Percentiles rank a stretch among this genome's conserved stretches.
phyloP scores from a whole-genome alignment of 2,329 filamentous ascomycete species.

The Dryadomyces quercus-mongolicae region DNA sequence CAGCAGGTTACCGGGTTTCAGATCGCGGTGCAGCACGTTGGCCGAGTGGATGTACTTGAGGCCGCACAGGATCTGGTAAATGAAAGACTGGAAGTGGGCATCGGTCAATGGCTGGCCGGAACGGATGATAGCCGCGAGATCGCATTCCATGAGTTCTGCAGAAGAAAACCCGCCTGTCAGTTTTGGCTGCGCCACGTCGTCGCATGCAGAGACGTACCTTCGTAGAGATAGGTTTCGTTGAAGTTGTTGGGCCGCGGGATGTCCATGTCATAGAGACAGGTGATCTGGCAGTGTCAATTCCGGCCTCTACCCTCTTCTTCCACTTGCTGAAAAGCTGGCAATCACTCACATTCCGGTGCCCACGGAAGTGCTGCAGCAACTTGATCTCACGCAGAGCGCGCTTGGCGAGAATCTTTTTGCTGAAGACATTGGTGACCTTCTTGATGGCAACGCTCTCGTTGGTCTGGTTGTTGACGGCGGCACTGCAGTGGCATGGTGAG shows the following conservation, averaged over 20 bases:
- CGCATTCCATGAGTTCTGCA: conserved; percentile 96
- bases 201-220: conserved; percentile 51
- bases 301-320: too few species aligned
- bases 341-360: conserved; percentile 64
- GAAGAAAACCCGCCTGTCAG: conserved; percentile 6
- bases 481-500: conserved; percentile 38
- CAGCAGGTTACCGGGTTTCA: conserved; percentile 93
- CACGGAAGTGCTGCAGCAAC: conserved; percentile 92
- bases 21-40: conserved; percentile 89
- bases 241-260: conserved; percentile 95
- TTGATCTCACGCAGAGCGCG: conserved; percentile 96
- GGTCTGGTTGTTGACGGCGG: conserved; percentile 81
- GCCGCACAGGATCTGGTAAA: conserved; percentile 98
- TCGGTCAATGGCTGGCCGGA: conserved; percentile 95
- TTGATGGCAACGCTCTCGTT: conserved; percentile 96
- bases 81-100: conserved; percentile 98
- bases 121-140: conserved; percentile 92
- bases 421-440: conserved; percentile 99
- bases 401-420: conserved; percentile 99
- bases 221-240: conserved; percentile 98
- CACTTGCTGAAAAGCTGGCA: neutral
- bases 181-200: neutral
- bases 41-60: conserved; percentile 99
- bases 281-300: conserved; percentile 54
- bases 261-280: conserved; percentile 98